Conservation (phyloP, 2,329 filamentous ascomycete genomes). For the Aspergillus awamori region DNA sequence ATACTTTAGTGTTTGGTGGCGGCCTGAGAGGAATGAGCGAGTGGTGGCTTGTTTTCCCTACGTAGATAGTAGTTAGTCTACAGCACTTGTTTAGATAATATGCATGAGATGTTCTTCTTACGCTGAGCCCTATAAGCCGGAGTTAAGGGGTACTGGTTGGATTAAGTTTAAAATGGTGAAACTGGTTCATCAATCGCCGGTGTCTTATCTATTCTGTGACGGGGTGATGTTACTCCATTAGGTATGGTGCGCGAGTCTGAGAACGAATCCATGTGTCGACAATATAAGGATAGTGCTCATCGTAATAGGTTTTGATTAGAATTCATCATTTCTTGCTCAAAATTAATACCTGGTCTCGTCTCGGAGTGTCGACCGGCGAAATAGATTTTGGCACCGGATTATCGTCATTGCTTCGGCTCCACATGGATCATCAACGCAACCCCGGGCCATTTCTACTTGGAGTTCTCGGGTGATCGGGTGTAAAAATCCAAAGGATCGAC, state of each 20-base stretch:
- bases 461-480: not conserved
- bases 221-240: not conserved
- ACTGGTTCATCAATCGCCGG: not conserved
- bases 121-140: not conserved
- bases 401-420: constrained; percentile 9
- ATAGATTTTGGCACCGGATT: not conserved
- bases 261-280: not conserved
- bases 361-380: not conserved
- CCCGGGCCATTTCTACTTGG: constrained; percentile 3
- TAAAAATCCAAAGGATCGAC: not conserved
- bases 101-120: too few species aligned
- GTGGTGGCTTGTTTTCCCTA: not conserved
- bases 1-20: not conserved
- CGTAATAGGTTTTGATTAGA: not conserved
- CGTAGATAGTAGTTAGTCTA: too few species aligned
- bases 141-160: too few species aligned
- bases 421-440: constrained; percentile 9
- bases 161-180: constrained; percentile 1
- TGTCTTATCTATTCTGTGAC: constrained; percentile 4
- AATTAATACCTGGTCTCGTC: not conserved
- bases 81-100: too few species aligned
- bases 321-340: not conserved
- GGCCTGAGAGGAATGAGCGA: not conserved
- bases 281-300: not conserved
- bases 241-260: not conserved